These are phyloP conservation scores for Cicer bijugum DNA, from an alignment of 306 rosid genomes.

Conservation along the genomic window DNA sequence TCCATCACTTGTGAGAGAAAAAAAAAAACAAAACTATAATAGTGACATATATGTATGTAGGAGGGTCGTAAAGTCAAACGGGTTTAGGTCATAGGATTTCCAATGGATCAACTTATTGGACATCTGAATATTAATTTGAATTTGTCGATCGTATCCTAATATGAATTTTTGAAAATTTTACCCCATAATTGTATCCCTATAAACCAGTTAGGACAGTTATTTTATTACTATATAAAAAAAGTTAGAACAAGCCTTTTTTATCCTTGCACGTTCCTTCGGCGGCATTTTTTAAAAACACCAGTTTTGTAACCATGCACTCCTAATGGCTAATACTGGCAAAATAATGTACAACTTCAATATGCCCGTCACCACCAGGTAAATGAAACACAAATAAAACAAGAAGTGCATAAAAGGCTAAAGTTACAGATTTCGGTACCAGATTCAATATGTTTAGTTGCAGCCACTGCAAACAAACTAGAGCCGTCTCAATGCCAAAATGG, in stretches of 20 bases:
- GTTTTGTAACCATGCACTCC: constrained; percentile 40
- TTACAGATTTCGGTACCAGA: constrained; percentile 54
- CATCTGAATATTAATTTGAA: no score
- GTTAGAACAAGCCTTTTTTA: constrained; percentile 37
- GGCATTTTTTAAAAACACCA: constrained; percentile 34
- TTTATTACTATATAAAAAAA: not conserved
- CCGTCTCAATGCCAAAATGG: constrained; percentile 26
- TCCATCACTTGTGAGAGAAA: no score
- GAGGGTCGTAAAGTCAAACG: no score
- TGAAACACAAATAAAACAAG: constrained; percentile 26
- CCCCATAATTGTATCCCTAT: no score
- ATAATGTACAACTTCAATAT: constrained; percentile 51
- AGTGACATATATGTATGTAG: no score
- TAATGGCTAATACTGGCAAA: constrained; percentile 33
- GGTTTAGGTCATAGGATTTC: no score
- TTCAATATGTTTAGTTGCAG: constrained; percentile 46
- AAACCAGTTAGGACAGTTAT: no score
- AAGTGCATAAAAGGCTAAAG: constrained; percentile 43
- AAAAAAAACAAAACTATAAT: no score
- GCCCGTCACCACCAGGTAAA: constrained; percentile 27
- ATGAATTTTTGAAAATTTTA: no score
- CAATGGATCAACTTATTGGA: no score
- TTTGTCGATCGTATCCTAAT: no score
- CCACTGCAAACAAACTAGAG: constrained; percentile 42
- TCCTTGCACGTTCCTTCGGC: constrained; percentile 29